Evolutionary conservation across 1,139 yeast species (phyloP), one percentile per base, ranked within the genome.

Genomic region (Geotrichum bryndzae): DNA sequence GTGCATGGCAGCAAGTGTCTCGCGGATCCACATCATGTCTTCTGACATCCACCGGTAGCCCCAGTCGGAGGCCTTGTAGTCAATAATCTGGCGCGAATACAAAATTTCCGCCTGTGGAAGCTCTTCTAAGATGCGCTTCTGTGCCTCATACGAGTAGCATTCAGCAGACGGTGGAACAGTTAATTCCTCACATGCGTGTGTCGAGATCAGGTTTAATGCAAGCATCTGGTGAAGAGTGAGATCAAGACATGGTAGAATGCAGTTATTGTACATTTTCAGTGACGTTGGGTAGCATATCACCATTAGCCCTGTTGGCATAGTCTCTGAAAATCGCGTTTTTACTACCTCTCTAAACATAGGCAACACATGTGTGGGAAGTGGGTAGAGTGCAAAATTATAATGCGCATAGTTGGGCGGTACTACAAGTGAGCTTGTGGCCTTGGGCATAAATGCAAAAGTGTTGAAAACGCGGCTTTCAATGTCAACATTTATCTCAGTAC

Each of bases 161-260:
- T 69, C 68, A 3, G 63, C 63, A 27, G 59, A 33, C 1, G 73
- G 73, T 1, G 67, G 65, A 31, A 59, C 55, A 6, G 71, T 65
- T n/a, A 70, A 63, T 53, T 57, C 63, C 58, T 70, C 69, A 58
- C 73, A 70, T 7, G 66, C 67, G 33, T 61, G 64, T 1, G 72
- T 66, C 11, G 68, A 64, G 53, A 70, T 64, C 64, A 63, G 59
- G 54, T 66, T 68, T 41, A 70, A 66, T 2, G 73, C 72, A 51
- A 70, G 63, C 61, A 70, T 63, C 45, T 68, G 70, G 31, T 67
- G 69, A 41, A 70, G 64, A 1, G 71, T 66, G n/a, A 64, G 62
- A 53, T 70, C 73, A n/a, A 70, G 61, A 25, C 70, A 68, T 1
- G 69, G 69, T n/a, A 70, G 55, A n/a, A 69, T 66, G 35, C 64